phyloP scores from a whole-genome alignment of 2,329 filamentous ascomycete genomes.

The Aspergillus puulaauensis region DNA sequence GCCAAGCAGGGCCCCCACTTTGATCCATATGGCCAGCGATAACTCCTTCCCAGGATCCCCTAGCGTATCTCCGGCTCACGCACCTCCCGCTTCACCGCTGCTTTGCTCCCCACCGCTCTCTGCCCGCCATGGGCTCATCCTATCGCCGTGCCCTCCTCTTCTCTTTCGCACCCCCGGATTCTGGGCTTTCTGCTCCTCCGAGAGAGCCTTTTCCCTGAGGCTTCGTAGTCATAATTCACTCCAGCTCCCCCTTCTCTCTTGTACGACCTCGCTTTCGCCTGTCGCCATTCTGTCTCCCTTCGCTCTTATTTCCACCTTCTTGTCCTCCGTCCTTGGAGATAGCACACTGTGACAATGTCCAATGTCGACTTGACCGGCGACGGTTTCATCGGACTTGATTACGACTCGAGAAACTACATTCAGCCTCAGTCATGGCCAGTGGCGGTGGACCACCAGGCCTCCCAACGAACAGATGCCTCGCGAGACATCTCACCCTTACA shows the following conservation, averaged over 20 bases:
- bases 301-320: constrained; percentile 12
- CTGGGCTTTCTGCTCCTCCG: constrained; percentile 30
- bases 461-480: constrained; percentile 36
- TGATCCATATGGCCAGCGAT: constrained; percentile 16
- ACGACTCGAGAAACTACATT: constrained; percentile 48
- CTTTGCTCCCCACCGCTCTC: constrained; percentile 45
- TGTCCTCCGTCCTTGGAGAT: constrained; percentile 19
- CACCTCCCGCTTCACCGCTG: constrained; percentile 41
- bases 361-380: constrained; percentile 47
- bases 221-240: constrained; percentile 20
- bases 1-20: constrained; percentile 15
- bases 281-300: constrained; percentile 11
- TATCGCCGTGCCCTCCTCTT: constrained; percentile 29
- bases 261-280: constrained; percentile 19
- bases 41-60: constrained; percentile 34
- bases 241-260: constrained; percentile 18
- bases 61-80: constrained; percentile 36
- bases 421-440: constrained; percentile 45
- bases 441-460: constrained; percentile 41
- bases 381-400: constrained; percentile 48
- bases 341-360: constrained; percentile 35
- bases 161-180: constrained; percentile 30
- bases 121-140: constrained; percentile 29
- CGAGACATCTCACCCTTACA: constrained; percentile 46
- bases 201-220: constrained; percentile 28